These are phyloP conservation scores for Gaultheria prostrata DNA, from an alignment of 148 eudicot species.

Conservation along the genomic window DNA sequence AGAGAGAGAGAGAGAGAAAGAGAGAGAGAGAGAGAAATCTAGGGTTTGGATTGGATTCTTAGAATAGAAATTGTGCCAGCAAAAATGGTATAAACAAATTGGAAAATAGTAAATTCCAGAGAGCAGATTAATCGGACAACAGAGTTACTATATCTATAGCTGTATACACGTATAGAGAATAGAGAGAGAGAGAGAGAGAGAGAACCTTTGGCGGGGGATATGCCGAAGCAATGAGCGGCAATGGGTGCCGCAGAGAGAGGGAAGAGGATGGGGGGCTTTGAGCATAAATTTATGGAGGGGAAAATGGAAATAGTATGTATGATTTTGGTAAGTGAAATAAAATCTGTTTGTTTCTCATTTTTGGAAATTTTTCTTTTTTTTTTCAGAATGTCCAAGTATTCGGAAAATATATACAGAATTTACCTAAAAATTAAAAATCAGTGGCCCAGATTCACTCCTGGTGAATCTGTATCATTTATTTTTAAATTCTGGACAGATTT, in stretches of 20 bases:
- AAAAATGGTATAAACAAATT: not conserved
- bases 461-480: no score
- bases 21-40: not conserved
- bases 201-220: not conserved
- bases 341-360: no score
- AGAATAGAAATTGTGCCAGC: not conserved
- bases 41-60: not conserved
- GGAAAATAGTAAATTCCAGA: not conserved
- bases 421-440: no score
- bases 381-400: no score
- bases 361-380: no score
- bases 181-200: not conserved
- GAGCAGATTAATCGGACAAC: conserved; percentile 7
- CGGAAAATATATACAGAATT: no score
- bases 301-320: not conserved
- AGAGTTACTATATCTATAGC: not conserved
- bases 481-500: no score
- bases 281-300: not conserved
- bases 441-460: no score
- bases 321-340: no score
- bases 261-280: not conserved
- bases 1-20: not conserved
- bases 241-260: not conserved
- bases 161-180: not conserved
- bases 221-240: conserved; percentile 4